Percentiles rank a stretch among this genome's conserved stretches.
phyloP scores from a whole-genome alignment of 116 monocot species.

The Papilionanthe hybrid region DNA sequence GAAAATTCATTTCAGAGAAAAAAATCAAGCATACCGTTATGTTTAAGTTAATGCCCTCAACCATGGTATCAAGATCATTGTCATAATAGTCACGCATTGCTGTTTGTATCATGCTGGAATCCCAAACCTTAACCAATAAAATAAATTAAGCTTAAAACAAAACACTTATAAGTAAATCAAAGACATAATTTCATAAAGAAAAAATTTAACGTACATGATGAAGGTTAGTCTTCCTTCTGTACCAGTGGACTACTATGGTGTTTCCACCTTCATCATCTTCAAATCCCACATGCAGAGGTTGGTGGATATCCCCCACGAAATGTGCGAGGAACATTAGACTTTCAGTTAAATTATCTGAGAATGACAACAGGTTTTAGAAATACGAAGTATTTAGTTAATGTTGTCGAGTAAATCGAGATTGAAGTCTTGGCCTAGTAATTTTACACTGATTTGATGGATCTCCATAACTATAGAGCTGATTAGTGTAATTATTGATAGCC shows the following conservation, averaged over 20 bases:
- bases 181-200: neutral
- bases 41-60: slow-evolving; percentile 51
- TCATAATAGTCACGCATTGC: slow-evolving; percentile 56
- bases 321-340: slow-evolving; percentile 83
- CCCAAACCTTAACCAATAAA: slow-evolving; percentile 51
- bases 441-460: slow-evolving; percentile 49
- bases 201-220: slow-evolving; percentile 62
- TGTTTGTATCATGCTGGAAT: slow-evolving; percentile 59
- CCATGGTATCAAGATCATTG: slow-evolving; percentile 46
- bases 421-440: neutral
- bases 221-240: slow-evolving; percentile 72
- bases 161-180: neutral
- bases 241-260: slow-evolving; percentile 60
- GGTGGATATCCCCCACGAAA: slow-evolving; percentile 57
- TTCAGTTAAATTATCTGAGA: slow-evolving; percentile 70
- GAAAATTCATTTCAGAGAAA: neutral
- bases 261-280: slow-evolving; percentile 23
- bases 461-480: slow-evolving; percentile 40
- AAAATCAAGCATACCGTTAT: slow-evolving; percentile 45
- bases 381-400: neutral
- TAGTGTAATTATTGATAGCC: slow-evolving; percentile 88
- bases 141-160: neutral
- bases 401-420: neutral
- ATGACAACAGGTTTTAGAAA: neutral
- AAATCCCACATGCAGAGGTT: slow-evolving; percentile 24